Conservation (phyloP, 768 basidiomycete species). For the Mycena belliarum region DNA sequence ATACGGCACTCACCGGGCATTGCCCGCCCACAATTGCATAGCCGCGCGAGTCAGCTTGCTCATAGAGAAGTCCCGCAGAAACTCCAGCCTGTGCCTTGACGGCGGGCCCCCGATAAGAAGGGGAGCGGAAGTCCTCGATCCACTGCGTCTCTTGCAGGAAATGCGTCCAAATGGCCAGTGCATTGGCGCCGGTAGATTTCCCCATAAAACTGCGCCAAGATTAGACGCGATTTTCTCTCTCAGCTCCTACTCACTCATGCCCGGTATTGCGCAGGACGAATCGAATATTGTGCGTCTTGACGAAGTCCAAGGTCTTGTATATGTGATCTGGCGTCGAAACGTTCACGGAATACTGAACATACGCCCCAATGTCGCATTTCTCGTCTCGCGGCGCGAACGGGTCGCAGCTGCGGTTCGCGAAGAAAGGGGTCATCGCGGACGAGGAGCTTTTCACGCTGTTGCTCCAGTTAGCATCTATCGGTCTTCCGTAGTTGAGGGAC, state of each 20-base stretch:
- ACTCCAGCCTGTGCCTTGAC: constrained; percentile 5
- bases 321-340: background rate
- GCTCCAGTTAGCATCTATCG: too few relatives aligned
- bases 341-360: constrained; percentile 22
- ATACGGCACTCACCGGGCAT: background rate
- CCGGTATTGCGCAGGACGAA: constrained; percentile 23
- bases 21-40: constrained; percentile 5
- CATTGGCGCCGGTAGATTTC: constrained; percentile 4
- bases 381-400: constrained; percentile 18
- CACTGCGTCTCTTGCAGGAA: constrained; percentile 1
- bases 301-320: constrained; percentile 15
- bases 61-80: background rate
- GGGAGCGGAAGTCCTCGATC: constrained; percentile 3
- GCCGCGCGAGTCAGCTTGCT: background rate
- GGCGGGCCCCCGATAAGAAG: constrained; percentile 1
- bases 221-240: constrained; percentile 14
- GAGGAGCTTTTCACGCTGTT: constrained; percentile 6
- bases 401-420: constrained; percentile 25
- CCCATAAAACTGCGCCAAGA: constrained; percentile 3
- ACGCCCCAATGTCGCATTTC: constrained; percentile 21
- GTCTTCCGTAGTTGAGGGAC: background rate
- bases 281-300: constrained; percentile 22
- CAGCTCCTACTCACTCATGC: constrained; percentile 15
- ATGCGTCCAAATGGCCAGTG: constrained; percentile 7
- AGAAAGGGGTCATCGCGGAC: constrained; percentile 22